Evolutionary conservation across 2,329 filamentous ascomycete species (phyloP).

Genomic region (Ciborinia camelliae): DNA sequence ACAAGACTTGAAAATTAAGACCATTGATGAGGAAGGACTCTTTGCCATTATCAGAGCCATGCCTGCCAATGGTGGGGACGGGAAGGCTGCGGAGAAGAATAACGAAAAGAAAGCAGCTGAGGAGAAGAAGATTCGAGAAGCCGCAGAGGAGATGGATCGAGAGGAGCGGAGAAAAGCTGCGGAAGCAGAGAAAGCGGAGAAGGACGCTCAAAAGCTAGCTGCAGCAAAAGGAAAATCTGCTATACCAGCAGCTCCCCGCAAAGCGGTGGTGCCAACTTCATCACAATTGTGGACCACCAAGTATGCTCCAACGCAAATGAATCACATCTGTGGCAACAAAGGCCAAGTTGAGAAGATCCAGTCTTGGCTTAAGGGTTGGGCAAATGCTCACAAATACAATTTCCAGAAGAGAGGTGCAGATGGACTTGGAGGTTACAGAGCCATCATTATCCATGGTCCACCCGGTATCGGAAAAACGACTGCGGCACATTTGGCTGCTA

Average conservation of each 20-base stretch:
- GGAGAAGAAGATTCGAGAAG: constrained; percentile 73
- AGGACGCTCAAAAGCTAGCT: constrained; percentile 35
- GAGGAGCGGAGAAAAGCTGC: constrained; percentile 64
- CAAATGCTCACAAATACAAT: constrained; percentile 69
- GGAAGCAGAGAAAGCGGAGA: constrained; percentile 51
- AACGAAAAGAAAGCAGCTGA: constrained; percentile 83
- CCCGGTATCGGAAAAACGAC: constrained; percentile 98
- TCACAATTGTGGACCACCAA: constrained; percentile 88
- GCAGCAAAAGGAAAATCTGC: constrained; percentile 38
- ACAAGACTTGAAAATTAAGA: constrained; percentile 72
- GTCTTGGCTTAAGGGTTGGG: constrained; percentile 80
- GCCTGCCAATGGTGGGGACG: constrained; percentile 81
- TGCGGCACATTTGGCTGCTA: constrained; percentile 89
- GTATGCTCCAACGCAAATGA: constrained; percentile 81
- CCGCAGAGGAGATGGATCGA: constrained; percentile 80
- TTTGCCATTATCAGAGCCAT: constrained; percentile 79
- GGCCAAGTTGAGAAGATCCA: constrained; percentile 84
- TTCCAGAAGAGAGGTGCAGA: constrained; percentile 84
- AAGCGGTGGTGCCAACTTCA: constrained; percentile 43
- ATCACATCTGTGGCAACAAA: constrained; percentile 95
- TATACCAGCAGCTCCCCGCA: constrained; percentile 41
- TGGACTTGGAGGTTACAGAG: constrained; percentile 76
- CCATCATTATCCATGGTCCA: constrained; percentile 93
- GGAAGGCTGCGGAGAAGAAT: constrained; percentile 81
- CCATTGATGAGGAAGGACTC: constrained; percentile 89